Evolutionary conservation across 2,329 filamentous ascomycete species (phyloP), one percentile per base, ranked within the genome.

Genomic region (Aspergillus latus): DNA sequence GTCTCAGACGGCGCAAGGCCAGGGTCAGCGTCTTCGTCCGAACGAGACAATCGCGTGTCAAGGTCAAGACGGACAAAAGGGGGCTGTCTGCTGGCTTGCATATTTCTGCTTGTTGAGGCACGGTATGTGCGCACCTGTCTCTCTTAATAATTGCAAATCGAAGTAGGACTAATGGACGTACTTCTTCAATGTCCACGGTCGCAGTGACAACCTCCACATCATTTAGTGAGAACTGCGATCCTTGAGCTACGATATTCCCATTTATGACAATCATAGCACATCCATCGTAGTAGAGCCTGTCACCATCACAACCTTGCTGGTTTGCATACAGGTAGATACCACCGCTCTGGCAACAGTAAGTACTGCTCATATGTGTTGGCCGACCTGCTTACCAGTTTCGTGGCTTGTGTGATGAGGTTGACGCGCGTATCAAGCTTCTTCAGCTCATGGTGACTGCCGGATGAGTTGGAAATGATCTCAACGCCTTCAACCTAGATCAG

Each of bases 401-500:
- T 90, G 0, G 85, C 85, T 63, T 89, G 82, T 1, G 77, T 75
- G 52, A 91, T 90, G 4, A 92, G 74, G 4, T 84, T 80, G 29
- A 91, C 74, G 1, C 86, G 76, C 0, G 77, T 83, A 56, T 87
- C 75, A 0, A 91, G 80, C 69, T 91, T 91, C 15, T 85, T 77
- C 7, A 90, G 73, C 62, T 85, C 82, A 65, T 85, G 84, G 68
- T 93, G 89, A 10, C 80, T 85, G 5, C 85, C 88, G 52, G 81
- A 85, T 2, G 81, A 84, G 70, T 93, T 93, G 7, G 84, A 84
- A 60, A 89, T 82, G 53, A 91, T 85, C 66, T 90, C 89, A 5
- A 85, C 84, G 4, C 90, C 89, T 64, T 86, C 80, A 8, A 13
- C 4, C 10, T 6, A 4, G 28, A 32, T 65, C 16, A 62, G 54